A percentile compares a stretch with the other conserved stretches of the same genome.
These are phyloP conservation scores for Aphanomyces cochlioides DNA, from an alignment of 352 stramenopile species.

Conservation along the genomic window DNA sequence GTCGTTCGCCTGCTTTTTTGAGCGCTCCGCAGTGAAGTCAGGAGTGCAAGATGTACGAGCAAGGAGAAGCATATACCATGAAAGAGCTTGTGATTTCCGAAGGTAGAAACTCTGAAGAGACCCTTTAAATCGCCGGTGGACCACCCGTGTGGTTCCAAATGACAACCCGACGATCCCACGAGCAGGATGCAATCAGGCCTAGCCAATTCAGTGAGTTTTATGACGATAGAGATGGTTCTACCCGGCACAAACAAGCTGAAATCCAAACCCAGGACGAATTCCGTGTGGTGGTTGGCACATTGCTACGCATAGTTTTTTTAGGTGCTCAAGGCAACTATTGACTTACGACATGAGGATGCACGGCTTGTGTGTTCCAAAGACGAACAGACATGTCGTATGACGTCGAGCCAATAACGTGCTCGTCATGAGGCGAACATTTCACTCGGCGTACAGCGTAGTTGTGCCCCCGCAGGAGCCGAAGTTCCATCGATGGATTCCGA, in stretches of 20 bases:
- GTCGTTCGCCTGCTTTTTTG: no score
- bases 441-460: constrained; percentile 77
- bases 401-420: constrained; percentile 70
- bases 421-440: constrained; percentile 83
- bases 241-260: constrained; percentile 69
- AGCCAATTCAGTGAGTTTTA: constrained; percentile 28
- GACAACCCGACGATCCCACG: constrained; percentile 70
- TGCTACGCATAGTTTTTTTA: constrained; percentile 42
- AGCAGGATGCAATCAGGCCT: constrained; percentile 68
- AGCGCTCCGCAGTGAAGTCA: no score
- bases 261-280: constrained; percentile 86
- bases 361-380: constrained; percentile 82
- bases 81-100: no score
- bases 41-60: no score
- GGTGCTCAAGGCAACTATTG: not conserved
- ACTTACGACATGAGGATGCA: constrained; percentile 41
- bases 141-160: constrained; percentile 82
- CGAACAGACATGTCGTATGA: constrained; percentile 91
- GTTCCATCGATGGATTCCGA: constrained; percentile 57
- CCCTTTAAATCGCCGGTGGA: constrained; percentile 32
- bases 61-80: no score
- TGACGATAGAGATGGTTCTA: constrained; percentile 1
- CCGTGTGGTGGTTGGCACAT: constrained; percentile 70
- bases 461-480: constrained; percentile 73
- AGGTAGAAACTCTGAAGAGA: no score